A percentile compares a stretch with the other conserved stretches of the same genome.
Evolutionary conservation across 2,329 filamentous ascomycete species (phyloP).

Genomic region (Nannizzia gypsea): DNA sequence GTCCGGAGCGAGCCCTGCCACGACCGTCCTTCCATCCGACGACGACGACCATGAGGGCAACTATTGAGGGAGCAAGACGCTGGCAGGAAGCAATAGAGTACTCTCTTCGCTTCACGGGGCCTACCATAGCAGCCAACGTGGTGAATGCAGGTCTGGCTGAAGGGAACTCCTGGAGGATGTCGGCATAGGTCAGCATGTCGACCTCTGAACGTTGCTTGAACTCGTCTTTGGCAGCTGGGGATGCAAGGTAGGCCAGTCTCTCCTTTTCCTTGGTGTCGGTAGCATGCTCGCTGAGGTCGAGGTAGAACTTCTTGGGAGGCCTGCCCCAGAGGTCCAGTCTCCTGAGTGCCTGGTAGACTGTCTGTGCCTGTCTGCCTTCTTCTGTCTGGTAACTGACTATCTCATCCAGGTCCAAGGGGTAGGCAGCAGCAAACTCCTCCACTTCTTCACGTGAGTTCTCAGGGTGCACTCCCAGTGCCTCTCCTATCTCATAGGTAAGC

Average conservation of each 20-base stretch:
- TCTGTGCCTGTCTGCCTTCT: constrained; percentile 49
- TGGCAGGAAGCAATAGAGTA: constrained; percentile 99
- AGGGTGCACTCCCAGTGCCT: constrained; percentile 90
- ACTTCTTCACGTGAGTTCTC: constrained; percentile 78
- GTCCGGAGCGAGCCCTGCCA: constrained; percentile 80
- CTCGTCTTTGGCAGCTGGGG: constrained; percentile 68
- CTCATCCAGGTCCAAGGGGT: constrained; percentile 69
- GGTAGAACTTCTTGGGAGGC: constrained; percentile 96
- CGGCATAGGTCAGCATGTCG: constrained; percentile 82
- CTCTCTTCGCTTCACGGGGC: constrained; percentile 87
- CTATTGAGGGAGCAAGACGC: constrained; percentile 78
- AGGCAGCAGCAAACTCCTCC: constrained; percentile 75
- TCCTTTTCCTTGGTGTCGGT: constrained; percentile 70
- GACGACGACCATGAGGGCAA: constrained; percentile 91
- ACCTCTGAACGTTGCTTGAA: constrained; percentile 89
- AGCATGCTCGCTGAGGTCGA: constrained; percentile 76
- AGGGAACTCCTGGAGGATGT: constrained; percentile 76
- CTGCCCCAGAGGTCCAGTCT: constrained; percentile 97
- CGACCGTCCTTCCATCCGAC: constrained; percentile 87
- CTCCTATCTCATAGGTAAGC: constrained; percentile 91
- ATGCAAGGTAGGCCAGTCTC: constrained; percentile 62
- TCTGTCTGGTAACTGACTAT: constrained; percentile 66
- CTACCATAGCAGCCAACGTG: constrained; percentile 77
- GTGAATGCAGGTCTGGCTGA: constrained; percentile 82
- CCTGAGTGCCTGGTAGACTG: constrained; percentile 77